Percentiles rank a stretch among this genome's conserved stretches.
These are phyloP conservation scores for Microcyclospora tardicrescens DNA, from an alignment of 2,329 filamentous ascomycete genomes.

Conservation along the genomic window DNA sequence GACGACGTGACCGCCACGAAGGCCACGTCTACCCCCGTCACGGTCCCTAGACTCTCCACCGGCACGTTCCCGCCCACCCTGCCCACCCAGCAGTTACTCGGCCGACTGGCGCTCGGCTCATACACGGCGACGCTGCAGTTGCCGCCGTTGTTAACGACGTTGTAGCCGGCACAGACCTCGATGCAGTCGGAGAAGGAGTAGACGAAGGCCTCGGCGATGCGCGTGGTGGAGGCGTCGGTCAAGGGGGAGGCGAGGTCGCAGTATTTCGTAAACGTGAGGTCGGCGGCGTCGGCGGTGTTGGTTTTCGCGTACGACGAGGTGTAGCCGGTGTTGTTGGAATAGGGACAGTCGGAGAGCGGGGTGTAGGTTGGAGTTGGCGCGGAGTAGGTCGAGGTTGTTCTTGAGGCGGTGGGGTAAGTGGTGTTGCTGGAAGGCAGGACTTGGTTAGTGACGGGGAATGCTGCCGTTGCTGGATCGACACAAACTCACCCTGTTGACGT, in stretches of 20 bases:
- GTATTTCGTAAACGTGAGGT: conserved; percentile 20
- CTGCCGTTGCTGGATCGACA: background rate
- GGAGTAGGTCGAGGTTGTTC: conserved; percentile 12
- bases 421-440: conserved; percentile 7
- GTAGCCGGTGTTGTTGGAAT: conserved; percentile 20
- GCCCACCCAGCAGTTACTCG: conserved; percentile 23
- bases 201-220: conserved; percentile 20
- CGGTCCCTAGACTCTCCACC: no score
- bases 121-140: conserved; percentile 24
- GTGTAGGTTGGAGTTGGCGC: conserved; percentile 21
- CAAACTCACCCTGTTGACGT: background rate
- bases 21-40: conserved; percentile 13
- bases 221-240: conserved; percentile 5
- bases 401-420: conserved; percentile 8
- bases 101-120: conserved; percentile 12
- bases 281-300: conserved; percentile 2
- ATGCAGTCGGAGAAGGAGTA: conserved; percentile 26
- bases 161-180: conserved; percentile 22
- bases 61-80: background rate
- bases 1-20: no score
- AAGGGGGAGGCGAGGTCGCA: conserved; percentile 21
- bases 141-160: conserved; percentile 10
- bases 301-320: conserved; percentile 13
- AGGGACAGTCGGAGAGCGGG: conserved; percentile 19
- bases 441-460: conserved; percentile 2